A percentile compares a stretch with the other conserved stretches of the same genome.
Conservation (phyloP, 257 asterid genomes). For the Eustoma russellianum region DNA sequence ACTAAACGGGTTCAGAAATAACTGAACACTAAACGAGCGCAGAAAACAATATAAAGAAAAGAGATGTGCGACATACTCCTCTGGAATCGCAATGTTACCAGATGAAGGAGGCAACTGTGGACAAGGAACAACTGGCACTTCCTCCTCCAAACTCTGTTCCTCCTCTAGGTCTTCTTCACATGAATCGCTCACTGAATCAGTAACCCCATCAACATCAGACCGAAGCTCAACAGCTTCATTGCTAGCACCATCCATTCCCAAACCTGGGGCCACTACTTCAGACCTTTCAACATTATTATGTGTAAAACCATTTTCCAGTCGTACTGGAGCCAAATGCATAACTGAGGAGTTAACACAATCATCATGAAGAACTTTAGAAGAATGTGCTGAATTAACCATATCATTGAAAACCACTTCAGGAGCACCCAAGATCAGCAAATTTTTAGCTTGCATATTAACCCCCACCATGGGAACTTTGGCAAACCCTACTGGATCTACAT, state of each 20-base stretch:
- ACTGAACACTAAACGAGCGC: conserved; percentile 59
- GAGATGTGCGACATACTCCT: conserved; percentile 55
- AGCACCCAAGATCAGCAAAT: not conserved
- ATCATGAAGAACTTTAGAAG: conserved; percentile 4
- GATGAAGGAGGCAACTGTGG: conserved; percentile 83
- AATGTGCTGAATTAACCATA: conserved; percentile 1
- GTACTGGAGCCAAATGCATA: conserved; percentile 8
- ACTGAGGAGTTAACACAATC: conserved; percentile 2
- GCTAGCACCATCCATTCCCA: conserved; percentile 12
- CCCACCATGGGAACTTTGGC: conserved; percentile 7
- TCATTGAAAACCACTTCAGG: conserved; percentile 7
- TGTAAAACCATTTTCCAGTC: not conserved
- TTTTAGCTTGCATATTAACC: not conserved
- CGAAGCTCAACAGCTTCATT: conserved; percentile 10
- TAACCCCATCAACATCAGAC: conserved; percentile 16
- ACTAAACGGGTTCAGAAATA: conserved; percentile 69
- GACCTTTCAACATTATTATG: conserved; percentile 2
- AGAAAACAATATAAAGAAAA: conserved; percentile 64
- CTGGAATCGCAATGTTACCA: conserved; percentile 62
- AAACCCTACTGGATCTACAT: conserved; percentile 7
- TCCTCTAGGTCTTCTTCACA: conserved; percentile 35
- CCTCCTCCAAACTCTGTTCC: conserved; percentile 25
- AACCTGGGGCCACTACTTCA: conserved; percentile 4
- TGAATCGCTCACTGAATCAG: conserved; percentile 38
- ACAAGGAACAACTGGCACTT: conserved; percentile 44